Base-by-base conservation (phyloP, 2,329 filamentous ascomycete species). In the Colletotrichum tofieldiae region DNA sequence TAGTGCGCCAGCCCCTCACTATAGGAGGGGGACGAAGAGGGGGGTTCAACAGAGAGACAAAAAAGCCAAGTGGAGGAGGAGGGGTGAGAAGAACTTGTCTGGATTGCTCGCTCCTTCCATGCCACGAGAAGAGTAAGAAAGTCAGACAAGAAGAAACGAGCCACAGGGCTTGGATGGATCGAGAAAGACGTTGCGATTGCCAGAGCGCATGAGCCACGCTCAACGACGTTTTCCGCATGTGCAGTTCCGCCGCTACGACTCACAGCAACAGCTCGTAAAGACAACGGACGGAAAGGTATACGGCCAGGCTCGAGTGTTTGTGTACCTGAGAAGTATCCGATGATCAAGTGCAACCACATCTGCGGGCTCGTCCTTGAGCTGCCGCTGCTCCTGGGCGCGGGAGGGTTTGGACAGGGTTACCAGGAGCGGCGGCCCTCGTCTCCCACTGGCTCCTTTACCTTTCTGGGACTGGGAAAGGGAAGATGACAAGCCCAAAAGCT, bases 1-100 rank as follows among this genome's bases (percentile, higher is more conserved):
- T 60, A 70, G 70, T 72, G 60, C 60, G 43, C 59, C 66, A 70
- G 60, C 70, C 70, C 70, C 70, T 72, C 60, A 60, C 23, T 39
- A 49, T 59, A 45, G 23, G 70, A 65, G 60, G 69, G 49, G 41
- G 37, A 54, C 37, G 43, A 56, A 63, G 55, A 41, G 29, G 37
- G n/a, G 58, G 45, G 54, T 26, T 65, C 8, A 35, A 35, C 26
- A 35, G 61, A 32, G 18, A 41, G 47, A 29, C 23, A 63, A 35
- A 35, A 52, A 11, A 60, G 20, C 47, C 47, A 63, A 62, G 65
- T 12, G 68, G 43, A 47, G 47, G 43, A 47, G 47, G 47, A 41
- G 68, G 65, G 14, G 64, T 58, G 68, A 43, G 35, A 41, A n/a
- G 37, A 56, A 71, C 26, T 7, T 39, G 47, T 41, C 51, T 39